These are phyloP conservation scores for Taiwanofungus camphoratus DNA, from an alignment of 1,284 basidiomycete genomes.

Conservation along the genomic window DNA sequence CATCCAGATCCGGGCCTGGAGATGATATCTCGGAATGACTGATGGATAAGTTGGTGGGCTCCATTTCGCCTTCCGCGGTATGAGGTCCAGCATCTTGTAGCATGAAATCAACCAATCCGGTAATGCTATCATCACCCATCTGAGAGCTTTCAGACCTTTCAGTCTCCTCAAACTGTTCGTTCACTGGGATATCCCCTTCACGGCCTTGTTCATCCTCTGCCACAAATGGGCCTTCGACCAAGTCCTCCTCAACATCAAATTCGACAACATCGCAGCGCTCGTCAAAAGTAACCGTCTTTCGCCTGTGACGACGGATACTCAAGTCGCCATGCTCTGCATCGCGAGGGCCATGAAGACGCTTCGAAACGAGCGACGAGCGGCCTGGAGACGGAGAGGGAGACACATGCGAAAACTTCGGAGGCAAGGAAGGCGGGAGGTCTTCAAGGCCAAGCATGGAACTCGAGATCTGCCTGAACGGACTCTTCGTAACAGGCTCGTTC, in stretches of 20 bases:
- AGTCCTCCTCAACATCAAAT: constrained; percentile 59
- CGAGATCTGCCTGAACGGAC: constrained; percentile 59
- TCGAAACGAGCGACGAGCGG: constrained; percentile 74
- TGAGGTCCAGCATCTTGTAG: constrained; percentile 32
- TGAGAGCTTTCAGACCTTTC: constrained; percentile 29
- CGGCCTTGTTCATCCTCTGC: constrained; percentile 46
- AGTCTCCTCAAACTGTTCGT: constrained; percentile 9
- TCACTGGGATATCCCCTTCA: constrained; percentile 15
- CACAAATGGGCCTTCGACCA: constrained; percentile 32
- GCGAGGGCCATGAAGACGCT: constrained; percentile 79
- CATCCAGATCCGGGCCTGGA: constrained; percentile 23
- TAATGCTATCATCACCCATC: constrained; percentile 48
- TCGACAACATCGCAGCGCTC: constrained; percentile 86
- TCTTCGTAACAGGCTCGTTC: constrained; percentile 76
- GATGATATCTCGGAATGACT: constrained; percentile 25
- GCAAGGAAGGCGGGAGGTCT: constrained; percentile 26
- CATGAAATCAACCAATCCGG: constrained; percentile 58
- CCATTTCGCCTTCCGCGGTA: constrained; percentile 24
- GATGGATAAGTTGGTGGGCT: constrained; percentile 28
- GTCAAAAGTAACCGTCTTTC: constrained; percentile 85
- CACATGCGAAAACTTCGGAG: constrained; percentile 15
- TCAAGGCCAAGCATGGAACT: constrained; percentile 21
- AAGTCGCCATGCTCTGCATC: constrained; percentile 42
- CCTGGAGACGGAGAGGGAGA: constrained; percentile 43
- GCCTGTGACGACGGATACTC: constrained; percentile 44